Percentiles rank a stretch among this genome's conserved stretches.
Evolutionary conservation across 169 alveolate genomes (phyloP).

Genomic region (Eimeria acervulina): DNA sequence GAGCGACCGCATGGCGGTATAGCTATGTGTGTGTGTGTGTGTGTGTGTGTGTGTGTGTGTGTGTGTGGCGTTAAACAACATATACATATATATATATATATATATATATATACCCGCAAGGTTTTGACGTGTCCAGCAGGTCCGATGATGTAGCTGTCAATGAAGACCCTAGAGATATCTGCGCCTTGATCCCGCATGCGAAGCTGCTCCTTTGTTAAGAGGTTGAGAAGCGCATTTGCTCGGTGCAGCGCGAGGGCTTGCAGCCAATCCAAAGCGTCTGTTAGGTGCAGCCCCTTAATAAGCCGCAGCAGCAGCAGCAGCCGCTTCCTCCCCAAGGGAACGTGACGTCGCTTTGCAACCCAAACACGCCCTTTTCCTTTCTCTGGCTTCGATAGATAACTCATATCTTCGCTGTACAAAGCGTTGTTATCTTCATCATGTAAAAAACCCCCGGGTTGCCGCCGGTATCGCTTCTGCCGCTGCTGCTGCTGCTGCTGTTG

Average conservation of each 20-base stretch:
- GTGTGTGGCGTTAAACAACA: too few species aligned
- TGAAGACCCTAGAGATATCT: conserved; percentile 48
- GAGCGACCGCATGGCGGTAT: too few species aligned
- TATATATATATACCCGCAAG: conserved; percentile 11
- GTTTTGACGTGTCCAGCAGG: conserved; percentile 59
- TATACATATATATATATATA: too few species aligned
- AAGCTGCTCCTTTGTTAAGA: conserved; percentile 14
- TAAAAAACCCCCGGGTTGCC: not conserved
- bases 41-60: too few species aligned
- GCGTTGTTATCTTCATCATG: not conserved
- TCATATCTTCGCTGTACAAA: not conserved
- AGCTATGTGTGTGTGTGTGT: too few species aligned
- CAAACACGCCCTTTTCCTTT: conserved; percentile 72
- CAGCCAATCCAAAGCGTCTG: conserved; percentile 77
- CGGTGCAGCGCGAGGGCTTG: conserved; percentile 60
- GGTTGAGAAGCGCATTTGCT: conserved; percentile 16
- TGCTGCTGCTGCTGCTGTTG: not conserved
- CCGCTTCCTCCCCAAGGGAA: conserved; percentile 69
- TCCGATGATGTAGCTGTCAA: conserved; percentile 51
- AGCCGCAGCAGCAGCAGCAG: conserved; percentile 61
- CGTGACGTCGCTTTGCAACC: conserved; percentile 28
- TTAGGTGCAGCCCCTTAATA: conserved; percentile 37
- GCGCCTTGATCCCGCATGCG: conserved; percentile 62
- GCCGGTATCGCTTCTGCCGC: not conserved
- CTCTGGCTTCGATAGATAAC: not conserved